phyloP scores from a whole-genome alignment of 208 protist species.

The Acanthamoeba triangularis region DNA sequence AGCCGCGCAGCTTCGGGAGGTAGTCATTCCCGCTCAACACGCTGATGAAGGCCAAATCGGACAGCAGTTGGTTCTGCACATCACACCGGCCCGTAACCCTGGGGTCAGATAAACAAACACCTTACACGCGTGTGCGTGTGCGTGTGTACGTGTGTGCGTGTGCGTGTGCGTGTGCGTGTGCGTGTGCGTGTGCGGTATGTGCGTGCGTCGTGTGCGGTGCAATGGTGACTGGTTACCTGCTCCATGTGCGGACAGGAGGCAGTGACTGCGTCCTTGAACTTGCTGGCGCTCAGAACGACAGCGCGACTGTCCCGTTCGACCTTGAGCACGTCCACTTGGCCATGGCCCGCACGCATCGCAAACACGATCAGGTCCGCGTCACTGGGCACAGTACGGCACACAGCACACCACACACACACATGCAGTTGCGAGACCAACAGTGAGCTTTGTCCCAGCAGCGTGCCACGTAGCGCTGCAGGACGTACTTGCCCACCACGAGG shows the following conservation, averaged over 20 bases:
- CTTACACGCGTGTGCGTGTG: not conserved
- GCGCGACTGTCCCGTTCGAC: not conserved
- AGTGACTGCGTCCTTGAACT: not conserved
- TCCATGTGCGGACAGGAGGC: conserved; percentile 7
- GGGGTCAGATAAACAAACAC: not conserved
- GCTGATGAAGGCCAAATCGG: conserved; percentile 52
- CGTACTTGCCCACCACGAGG: conserved; percentile 72
- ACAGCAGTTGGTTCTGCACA: conserved; percentile 41
- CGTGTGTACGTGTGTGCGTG: not conserved
- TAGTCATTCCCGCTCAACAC: conserved; percentile 67
- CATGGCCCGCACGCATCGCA: conserved; percentile 53
- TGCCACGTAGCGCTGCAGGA: too few species aligned
- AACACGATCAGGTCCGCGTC: conserved; percentile 71
- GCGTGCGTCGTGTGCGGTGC: too few species aligned
- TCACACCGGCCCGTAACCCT: not conserved
- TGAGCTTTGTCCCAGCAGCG: not conserved
- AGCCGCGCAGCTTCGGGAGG: conserved; percentile 64
- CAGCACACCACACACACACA: not conserved
- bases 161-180: not conserved
- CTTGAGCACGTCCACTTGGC: conserved; percentile 63
- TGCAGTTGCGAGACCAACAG: not conserved
- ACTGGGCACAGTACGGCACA: conserved; percentile 35
- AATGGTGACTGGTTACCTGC: not conserved
- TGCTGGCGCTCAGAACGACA: conserved; percentile 16
- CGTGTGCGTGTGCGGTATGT: not conserved